Percentiles rank a stretch among this genome's conserved stretches.
phyloP scores from a whole-genome alignment of 495 filamentous ascomycete genomes.

The Penicillium daleae region DNA sequence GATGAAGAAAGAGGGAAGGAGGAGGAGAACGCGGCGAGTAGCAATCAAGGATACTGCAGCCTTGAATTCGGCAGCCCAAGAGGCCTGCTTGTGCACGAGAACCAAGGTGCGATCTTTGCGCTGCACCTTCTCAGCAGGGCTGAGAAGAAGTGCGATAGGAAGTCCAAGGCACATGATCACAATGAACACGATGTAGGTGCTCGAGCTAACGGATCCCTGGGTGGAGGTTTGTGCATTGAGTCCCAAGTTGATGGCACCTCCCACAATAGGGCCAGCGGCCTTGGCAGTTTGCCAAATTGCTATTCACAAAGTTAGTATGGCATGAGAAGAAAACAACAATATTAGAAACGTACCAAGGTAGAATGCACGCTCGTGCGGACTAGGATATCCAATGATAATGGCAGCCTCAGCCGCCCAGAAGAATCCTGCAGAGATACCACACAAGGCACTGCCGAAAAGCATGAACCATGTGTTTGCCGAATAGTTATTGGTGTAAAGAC shows the following conservation, averaged over 20 bases:
- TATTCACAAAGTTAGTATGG: not conserved
- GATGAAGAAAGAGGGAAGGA: constrained; percentile 40
- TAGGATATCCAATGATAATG: constrained; percentile 67
- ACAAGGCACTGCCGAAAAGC: constrained; percentile 64
- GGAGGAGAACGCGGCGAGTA: constrained; percentile 33
- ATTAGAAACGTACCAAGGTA: constrained; percentile 33
- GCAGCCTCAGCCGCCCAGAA: constrained; percentile 70
- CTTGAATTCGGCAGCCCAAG: constrained; percentile 38
- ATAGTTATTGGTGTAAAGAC: constrained; percentile 67
- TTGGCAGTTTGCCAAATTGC: constrained; percentile 43
- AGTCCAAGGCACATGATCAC: constrained; percentile 43
- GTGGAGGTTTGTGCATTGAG: constrained; percentile 32
- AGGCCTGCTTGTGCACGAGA: constrained; percentile 32
- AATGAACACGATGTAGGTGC: constrained; percentile 40
- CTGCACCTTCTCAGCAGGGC: constrained; percentile 38
- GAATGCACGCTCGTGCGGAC: constrained; percentile 59
- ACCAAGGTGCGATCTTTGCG: constrained; percentile 37
- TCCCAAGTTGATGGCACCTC: constrained; percentile 38
- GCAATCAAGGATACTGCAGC: constrained; percentile 31
- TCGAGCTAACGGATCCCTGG: constrained; percentile 31
- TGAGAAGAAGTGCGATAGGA: constrained; percentile 33
- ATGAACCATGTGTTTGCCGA: constrained; percentile 65
- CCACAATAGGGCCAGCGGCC: constrained; percentile 37
- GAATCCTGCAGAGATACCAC: constrained; percentile 66
- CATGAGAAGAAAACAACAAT: not conserved